Evolutionary conservation across 129 eudicot genomes (phyloP).

Genomic region (Lactuca saligna): DNA sequence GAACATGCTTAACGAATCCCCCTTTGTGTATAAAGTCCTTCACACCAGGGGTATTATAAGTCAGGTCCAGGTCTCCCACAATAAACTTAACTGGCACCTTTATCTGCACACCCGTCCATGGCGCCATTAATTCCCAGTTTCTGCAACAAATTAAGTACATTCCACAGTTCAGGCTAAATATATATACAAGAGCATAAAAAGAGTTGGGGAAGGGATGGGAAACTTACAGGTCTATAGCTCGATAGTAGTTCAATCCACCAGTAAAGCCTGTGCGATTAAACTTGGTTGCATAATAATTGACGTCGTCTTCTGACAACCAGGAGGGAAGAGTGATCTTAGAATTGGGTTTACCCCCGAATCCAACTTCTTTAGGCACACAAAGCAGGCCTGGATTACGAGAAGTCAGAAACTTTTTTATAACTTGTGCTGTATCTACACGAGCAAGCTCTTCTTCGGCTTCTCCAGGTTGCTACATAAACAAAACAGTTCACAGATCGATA

Average conservation of each 20-base stretch:
- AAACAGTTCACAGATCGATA: constrained; percentile 5
- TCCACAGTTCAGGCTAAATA: background rate
- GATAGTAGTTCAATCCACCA: constrained; percentile 85
- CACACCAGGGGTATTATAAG: constrained; percentile 74
- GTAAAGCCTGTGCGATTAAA: constrained; percentile 72
- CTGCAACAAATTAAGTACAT: constrained; percentile 32
- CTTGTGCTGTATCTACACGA: constrained; percentile 53
- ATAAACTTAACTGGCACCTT: constrained; percentile 86
- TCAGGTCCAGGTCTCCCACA: constrained; percentile 79
- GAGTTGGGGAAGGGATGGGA: background rate
- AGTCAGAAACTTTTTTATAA: constrained; percentile 62
- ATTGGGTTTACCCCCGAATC: constrained; percentile 59
- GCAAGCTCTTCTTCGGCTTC: constrained; percentile 76
- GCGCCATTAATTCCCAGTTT: constrained; percentile 75
- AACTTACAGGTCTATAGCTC: constrained; percentile 81
- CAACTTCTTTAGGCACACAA: constrained; percentile 57
- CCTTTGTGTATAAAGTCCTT: constrained; percentile 74
- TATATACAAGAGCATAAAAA: background rate
- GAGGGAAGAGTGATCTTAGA: constrained; percentile 57
- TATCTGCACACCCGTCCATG: constrained; percentile 72
- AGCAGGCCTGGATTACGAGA: constrained; percentile 58
- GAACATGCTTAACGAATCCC: constrained; percentile 63
- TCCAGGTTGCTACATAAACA: constrained; percentile 61
- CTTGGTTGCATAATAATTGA: constrained; percentile 58
- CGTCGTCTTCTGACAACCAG: constrained; percentile 79